Evolutionary conservation across 345 rosid genomes (phyloP).

Genomic region (Euphorbia tirucalli): DNA sequence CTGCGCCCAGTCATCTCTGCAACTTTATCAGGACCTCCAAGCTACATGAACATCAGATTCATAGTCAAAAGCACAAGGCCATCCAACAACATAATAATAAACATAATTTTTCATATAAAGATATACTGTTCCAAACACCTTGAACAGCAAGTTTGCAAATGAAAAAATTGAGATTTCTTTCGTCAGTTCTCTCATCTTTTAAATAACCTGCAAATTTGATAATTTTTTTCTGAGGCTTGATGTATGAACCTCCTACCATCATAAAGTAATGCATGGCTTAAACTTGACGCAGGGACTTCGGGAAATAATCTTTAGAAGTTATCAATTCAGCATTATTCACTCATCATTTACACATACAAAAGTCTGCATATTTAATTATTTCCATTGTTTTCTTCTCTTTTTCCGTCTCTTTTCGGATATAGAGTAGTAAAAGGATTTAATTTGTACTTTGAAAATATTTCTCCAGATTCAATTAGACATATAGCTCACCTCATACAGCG

Average conservation of each 20-base stretch:
- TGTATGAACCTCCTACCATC: background rate
- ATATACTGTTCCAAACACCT: background rate
- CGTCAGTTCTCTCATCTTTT: background rate
- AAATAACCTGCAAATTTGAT: background rate
- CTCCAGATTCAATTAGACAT: too few relatives aligned
- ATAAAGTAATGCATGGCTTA: background rate
- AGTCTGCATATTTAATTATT: background rate
- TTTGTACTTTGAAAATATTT: too few relatives aligned
- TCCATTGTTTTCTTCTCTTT: background rate
- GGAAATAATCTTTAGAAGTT: background rate
- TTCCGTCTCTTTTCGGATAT: background rate
- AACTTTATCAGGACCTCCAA: conserved; percentile 97
- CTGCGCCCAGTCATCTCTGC: conserved; percentile 99
- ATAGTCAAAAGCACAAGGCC: conserved; percentile 19
- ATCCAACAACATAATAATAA: background rate
- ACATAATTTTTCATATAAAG: background rate
- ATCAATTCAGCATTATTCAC: background rate
- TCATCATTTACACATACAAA: background rate
- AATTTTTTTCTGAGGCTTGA: background rate
- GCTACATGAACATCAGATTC: conserved; percentile 46
- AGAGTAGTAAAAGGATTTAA: too few relatives aligned
- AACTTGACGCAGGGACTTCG: background rate
- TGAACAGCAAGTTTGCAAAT: background rate
- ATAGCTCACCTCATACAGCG: too few relatives aligned
- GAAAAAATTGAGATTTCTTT: background rate